A percentile compares a stretch with the other conserved stretches of the same genome.
Conservation (phyloP, 1,284 basidiomycete species). For the Irpex sp. region DNA sequence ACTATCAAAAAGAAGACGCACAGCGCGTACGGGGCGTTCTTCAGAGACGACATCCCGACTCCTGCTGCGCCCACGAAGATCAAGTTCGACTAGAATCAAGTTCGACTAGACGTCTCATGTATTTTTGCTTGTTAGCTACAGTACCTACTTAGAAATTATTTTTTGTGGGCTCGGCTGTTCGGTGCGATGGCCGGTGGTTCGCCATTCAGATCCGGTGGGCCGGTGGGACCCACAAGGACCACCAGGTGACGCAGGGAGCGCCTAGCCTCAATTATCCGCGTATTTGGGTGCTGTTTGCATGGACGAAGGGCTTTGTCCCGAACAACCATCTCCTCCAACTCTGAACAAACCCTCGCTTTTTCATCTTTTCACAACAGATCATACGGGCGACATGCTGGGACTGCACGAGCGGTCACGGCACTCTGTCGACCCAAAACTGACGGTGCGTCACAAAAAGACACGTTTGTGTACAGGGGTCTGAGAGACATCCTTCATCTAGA, state of each 20-base stretch:
- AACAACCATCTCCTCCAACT: neutral
- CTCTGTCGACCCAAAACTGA: neutral
- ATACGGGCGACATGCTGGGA: neutral
- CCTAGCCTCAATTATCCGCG: neutral
- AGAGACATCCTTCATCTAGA: neutral
- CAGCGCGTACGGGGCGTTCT: slow-evolving; percentile 82
- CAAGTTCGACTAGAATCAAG: slow-evolving; percentile 56
- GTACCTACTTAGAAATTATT: too few relatives aligned
- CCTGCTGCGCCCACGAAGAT: slow-evolving; percentile 87
- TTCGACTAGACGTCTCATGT: slow-evolving; percentile 37
- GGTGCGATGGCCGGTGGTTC: neutral
- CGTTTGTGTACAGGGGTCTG: neutral
- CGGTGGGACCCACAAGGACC: neutral
- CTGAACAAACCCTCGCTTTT: too few relatives aligned
- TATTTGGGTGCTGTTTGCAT: neutral
- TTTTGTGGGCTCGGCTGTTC: neutral
- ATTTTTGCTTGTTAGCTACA: too few relatives aligned
- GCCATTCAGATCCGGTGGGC: neutral
- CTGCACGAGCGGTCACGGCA: neutral
- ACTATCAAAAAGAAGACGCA: slow-evolving; percentile 97
- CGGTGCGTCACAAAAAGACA: neutral
- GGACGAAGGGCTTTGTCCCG: neutral
- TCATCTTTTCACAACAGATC: too few relatives aligned
- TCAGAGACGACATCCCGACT: slow-evolving; percentile 72
- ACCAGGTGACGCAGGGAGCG: neutral